A percentile compares a stretch with the other conserved stretches of the same genome.
Conservation (phyloP, 176 grass and related monocot genomes). For the Ensete glaucum region DNA sequence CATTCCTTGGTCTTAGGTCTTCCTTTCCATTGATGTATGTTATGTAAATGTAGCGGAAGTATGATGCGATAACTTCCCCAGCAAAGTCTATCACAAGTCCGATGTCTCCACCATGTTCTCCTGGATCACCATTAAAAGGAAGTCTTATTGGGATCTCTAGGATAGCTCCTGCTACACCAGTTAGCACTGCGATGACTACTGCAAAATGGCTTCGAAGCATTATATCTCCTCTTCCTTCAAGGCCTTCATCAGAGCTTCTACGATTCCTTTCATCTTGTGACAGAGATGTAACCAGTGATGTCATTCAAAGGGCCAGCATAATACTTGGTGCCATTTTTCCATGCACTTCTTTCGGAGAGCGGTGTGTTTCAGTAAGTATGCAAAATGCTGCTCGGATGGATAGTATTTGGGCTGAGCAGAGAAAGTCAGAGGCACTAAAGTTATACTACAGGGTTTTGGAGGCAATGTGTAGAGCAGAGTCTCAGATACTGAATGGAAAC, state of each 20-base stretch:
- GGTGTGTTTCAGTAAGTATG: slow-evolving; percentile 27
- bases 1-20: not conserved
- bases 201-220: slow-evolving; percentile 84
- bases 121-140: slow-evolving; percentile 33
- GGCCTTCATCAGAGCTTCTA: slow-evolving; percentile 59
- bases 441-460: slow-evolving; percentile 89
- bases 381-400: slow-evolving; percentile 60
- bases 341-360: slow-evolving; percentile 52
- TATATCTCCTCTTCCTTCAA: slow-evolving; percentile 73
- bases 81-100: slow-evolving; percentile 74
- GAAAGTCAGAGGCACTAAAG: slow-evolving; percentile 87
- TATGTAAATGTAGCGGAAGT: slow-evolving; percentile 57
- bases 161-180: slow-evolving; percentile 80
- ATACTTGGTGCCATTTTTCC: slow-evolving; percentile 88
- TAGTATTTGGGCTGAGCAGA: slow-evolving; percentile 93
- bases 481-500: slow-evolving; percentile 54
- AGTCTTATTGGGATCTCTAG: slow-evolving; percentile 23
- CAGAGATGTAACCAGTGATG: slow-evolving; percentile 58
- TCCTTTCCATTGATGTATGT: slow-evolving; percentile 5
- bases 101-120: slow-evolving; percentile 76
- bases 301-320: slow-evolving; percentile 57
- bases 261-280: slow-evolving; percentile 68
- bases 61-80: slow-evolving; percentile 69
- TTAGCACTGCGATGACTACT: slow-evolving; percentile 90
- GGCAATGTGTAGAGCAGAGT: slow-evolving; percentile 82